Evolutionary conservation across 345 rosid genomes (phyloP), one percentile per base, ranked within the genome.

Genomic region (Erodium maritimum): DNA sequence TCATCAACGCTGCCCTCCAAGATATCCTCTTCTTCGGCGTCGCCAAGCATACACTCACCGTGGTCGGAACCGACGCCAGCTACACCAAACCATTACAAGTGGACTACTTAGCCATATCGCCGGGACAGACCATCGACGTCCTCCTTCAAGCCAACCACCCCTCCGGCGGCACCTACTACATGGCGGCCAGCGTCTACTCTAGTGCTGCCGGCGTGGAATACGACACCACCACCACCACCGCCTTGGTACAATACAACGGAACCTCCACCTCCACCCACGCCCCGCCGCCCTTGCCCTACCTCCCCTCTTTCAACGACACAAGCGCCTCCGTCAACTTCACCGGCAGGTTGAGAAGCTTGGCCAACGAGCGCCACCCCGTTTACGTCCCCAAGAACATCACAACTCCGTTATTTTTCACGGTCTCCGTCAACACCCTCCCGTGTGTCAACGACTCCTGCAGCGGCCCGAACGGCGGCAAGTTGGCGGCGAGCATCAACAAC

Each of bases 41-140:
- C 22, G 73, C 73, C 5, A 61, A 75, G 0, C 88, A 82, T 61
- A 57, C 21, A 0, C 66, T 85, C 23, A 75, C 78, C 0, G 75
- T 76, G 2, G 75, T 80, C 0, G 76, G 72, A 8, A 51, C 69
- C 1, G 91, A 82, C 18, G 91, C 73, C 17, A 52, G 62, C 57
- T 82, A 82, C 79, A 69, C 73, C 19, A 85, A 76, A 46, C 84
- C 82, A 21, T 21, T 73, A 8, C 60, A 65, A 9, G 53, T 55
- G 1, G 48, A 58, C 54, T 81, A 74, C 66, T 14, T 83, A 6
- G 21, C 68, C 52, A 81, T 86, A 23, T 54, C 87, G 1, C 87
- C 90, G 0, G 87, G 87, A 5, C 82, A 86, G 72, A 70, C 85
- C 53, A 70, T 75, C 34, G 90, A 86, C 61, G 62, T 61, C 18